These are phyloP conservation scores for Aphanomyces invadans DNA, from an alignment of 352 stramenopile species.

Conservation along the genomic window DNA sequence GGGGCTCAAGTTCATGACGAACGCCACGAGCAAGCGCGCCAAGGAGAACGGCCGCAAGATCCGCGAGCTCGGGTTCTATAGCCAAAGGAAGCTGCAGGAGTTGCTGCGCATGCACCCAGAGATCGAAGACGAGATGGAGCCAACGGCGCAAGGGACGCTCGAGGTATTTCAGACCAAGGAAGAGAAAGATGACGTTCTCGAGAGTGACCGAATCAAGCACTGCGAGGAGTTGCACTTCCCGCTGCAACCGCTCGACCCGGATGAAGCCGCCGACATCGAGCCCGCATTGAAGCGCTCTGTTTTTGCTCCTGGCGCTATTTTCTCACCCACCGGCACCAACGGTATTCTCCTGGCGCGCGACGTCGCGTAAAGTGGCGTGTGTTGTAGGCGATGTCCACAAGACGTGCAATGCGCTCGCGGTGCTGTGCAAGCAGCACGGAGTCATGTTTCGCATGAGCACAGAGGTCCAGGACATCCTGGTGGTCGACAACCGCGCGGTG, in stretches of 20 bases:
- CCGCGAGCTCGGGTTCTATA: conserved; percentile 79
- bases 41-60: conserved; percentile 76
- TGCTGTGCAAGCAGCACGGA: conserved; percentile 66
- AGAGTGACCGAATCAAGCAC: conserved; percentile 62
- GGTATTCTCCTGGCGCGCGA: conserved; percentile 25
- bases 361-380: neutral
- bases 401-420: conserved; percentile 77
- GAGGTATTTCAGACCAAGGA: conserved; percentile 56
- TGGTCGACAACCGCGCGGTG: conserved; percentile 66
- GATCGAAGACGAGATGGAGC: conserved; percentile 77
- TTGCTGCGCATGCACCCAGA: conserved; percentile 70
- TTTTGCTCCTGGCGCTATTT: conserved; percentile 54
- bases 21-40: conserved; percentile 61
- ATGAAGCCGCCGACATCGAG: conserved; percentile 58
- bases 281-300: conserved; percentile 49
- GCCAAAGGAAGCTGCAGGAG: conserved; percentile 75
- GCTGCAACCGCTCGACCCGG: conserved; percentile 48
- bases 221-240: conserved; percentile 72
- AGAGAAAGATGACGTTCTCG: conserved; percentile 59
- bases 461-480: conserved; percentile 70
- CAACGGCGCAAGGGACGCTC: conserved; percentile 75
- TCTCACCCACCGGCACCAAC: conserved; percentile 76
- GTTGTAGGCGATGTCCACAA: conserved; percentile 66
- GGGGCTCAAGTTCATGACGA: conserved; percentile 78
- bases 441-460: conserved; percentile 87